These are phyloP conservation scores for Helicostylum pulchrum DNA, from an alignment of 192 early-diverging fungal genomes.

Conservation along the genomic window DNA sequence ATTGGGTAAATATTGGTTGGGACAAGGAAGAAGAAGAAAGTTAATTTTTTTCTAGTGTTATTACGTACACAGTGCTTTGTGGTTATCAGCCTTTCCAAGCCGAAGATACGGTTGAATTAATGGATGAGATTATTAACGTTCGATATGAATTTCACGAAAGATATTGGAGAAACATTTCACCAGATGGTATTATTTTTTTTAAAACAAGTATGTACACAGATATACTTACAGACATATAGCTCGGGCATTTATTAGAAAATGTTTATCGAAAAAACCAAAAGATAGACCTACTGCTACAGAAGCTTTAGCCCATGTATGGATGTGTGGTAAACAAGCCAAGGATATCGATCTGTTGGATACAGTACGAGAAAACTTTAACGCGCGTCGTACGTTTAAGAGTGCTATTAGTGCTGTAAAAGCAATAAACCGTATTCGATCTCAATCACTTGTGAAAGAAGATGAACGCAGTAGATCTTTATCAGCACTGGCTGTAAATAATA, in stretches of 20 bases:
- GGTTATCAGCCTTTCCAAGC: slow-evolving; percentile 78
- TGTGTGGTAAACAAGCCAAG: slow-evolving; percentile 52
- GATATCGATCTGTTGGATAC: slow-evolving; percentile 79
- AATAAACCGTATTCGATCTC: slow-evolving; percentile 45
- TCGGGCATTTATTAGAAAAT: slow-evolving; percentile 69
- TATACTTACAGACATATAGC: slow-evolving; percentile 35
- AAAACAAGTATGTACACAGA: neutral
- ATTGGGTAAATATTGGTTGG: slow-evolving; percentile 51
- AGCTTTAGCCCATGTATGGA: slow-evolving; percentile 83
- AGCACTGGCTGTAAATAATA: too few species aligned
- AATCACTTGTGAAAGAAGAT: neutral
- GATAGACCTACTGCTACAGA: slow-evolving; percentile 74
- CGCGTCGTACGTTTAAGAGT: slow-evolving; percentile 58
- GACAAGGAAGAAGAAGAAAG: too few species aligned
- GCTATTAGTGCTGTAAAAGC: slow-evolving; percentile 61
- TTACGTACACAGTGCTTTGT: slow-evolving; percentile 86
- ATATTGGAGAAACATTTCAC: slow-evolving; percentile 80
- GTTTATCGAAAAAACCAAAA: slow-evolving; percentile 63
- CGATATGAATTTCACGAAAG: slow-evolving; percentile 67
- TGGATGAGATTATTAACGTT: slow-evolving; percentile 58
- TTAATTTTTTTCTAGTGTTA: slow-evolving; percentile 49
- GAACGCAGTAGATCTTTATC: too few species aligned
- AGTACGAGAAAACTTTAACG: slow-evolving; percentile 77
- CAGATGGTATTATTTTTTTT: slow-evolving; percentile 53
- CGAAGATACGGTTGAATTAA: slow-evolving; percentile 51